These are phyloP conservation scores for Meyerozyma elateridarum DNA, from an alignment of 1,139 yeast genomes.

Conservation along the genomic window DNA sequence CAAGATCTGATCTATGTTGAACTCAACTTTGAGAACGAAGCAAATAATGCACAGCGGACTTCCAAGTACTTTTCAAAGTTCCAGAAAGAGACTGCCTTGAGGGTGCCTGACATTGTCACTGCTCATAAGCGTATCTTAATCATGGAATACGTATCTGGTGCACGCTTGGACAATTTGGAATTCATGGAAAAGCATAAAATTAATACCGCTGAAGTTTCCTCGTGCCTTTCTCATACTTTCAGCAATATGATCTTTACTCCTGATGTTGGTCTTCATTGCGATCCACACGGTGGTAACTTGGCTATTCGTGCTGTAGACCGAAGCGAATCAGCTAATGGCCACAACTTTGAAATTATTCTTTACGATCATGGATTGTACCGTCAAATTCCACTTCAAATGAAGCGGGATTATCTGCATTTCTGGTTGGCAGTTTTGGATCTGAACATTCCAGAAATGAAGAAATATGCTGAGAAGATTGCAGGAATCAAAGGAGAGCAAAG, in stretches of 20 bases:
- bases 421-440: slow-evolving; percentile 86
- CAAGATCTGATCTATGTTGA: slow-evolving; percentile 83
- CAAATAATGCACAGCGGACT: slow-evolving; percentile 70
- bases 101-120: slow-evolving; percentile 68
- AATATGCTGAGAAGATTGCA: slow-evolving; percentile 75
- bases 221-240: slow-evolving; percentile 84
- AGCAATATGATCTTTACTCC: slow-evolving; percentile 95
- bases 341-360: slow-evolving; percentile 84
- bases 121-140: slow-evolving; percentile 70
- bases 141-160: slow-evolving; percentile 86
- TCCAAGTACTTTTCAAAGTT: slow-evolving; percentile 57
- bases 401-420: slow-evolving; percentile 81
- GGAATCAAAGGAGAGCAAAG: slow-evolving; percentile 70
- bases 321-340: slow-evolving; percentile 32
- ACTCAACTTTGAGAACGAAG: slow-evolving; percentile 83
- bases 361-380: slow-evolving; percentile 96
- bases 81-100: slow-evolving; percentile 62
- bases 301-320: slow-evolving; percentile 57
- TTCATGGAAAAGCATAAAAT: slow-evolving; percentile 62
- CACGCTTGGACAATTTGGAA: slow-evolving; percentile 71
- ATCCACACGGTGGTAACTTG: slow-evolving; percentile 96
- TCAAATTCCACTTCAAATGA: slow-evolving; percentile 70
- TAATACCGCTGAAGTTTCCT: slow-evolving; percentile 71
- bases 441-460: slow-evolving; percentile 59
- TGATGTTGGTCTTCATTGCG: slow-evolving; percentile 89